These are phyloP conservation scores for Trichosporon ovoides DNA, from an alignment of 1,284 basidiomycete species.

Conservation along the genomic window DNA sequence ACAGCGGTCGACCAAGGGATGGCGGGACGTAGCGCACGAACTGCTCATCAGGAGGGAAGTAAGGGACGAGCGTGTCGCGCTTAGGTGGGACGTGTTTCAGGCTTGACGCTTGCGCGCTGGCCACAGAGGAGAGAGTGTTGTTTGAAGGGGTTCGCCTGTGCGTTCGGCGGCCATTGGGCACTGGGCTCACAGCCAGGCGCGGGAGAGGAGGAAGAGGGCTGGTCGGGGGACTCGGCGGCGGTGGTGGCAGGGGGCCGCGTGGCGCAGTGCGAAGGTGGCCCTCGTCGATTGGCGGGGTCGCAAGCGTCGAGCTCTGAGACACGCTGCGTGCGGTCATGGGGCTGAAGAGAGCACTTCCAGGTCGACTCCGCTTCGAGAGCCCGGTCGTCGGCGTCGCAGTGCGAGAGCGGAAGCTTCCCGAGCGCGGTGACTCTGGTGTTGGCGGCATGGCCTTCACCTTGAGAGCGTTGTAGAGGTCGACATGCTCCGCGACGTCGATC, in stretches of 20 bases:
- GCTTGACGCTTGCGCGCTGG: not conserved
- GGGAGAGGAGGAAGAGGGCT: not conserved
- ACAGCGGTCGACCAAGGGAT: not conserved
- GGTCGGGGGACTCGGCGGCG: not conserved
- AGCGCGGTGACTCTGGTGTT: not conserved
- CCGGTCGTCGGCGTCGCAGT: too few species aligned
- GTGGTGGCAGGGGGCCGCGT: not conserved
- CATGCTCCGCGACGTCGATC: not conserved
- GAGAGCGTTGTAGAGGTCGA: not conserved
- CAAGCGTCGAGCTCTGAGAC: not conserved
- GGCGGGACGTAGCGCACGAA: not conserved
- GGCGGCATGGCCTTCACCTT: not conserved
- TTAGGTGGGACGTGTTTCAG: not conserved
- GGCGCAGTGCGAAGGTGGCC: not conserved
- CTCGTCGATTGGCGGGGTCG: not conserved
- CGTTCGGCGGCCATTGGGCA: not conserved
- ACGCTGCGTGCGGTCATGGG: not conserved
- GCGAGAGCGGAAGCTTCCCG: not conserved
- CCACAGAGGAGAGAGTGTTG: not conserved
- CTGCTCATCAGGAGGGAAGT: not conserved
- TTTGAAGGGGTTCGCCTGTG: not conserved
- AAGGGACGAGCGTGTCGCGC: not conserved
- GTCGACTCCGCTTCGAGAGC: too few species aligned
- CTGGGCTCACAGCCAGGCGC: not conserved
- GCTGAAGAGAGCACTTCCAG: not conserved